These are phyloP conservation scores for Balakata baccata DNA, from an alignment of 345 rosid genomes.

Conservation along the genomic window DNA sequence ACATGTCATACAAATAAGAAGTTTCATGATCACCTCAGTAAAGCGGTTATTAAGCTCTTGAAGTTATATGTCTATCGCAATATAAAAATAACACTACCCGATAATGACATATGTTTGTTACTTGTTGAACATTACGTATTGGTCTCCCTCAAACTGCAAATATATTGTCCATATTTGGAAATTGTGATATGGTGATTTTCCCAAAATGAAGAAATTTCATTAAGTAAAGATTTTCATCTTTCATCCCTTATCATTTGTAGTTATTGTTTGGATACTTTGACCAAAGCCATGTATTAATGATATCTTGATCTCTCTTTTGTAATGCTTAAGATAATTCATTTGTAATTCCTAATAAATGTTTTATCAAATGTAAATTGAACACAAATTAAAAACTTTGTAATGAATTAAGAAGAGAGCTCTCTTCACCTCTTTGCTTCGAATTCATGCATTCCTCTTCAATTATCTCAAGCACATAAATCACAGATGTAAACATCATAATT, in stretches of 20 bases:
- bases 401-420: not conserved
- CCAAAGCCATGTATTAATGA: not conserved
- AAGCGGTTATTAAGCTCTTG: not conserved
- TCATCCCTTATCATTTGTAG: constrained; percentile 4
- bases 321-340: constrained; percentile 16
- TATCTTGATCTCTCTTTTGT: constrained; percentile 13
- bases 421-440: not conserved
- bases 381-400: not conserved
- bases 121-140: not conserved
- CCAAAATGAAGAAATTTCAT: too few relatives aligned
- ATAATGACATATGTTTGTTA: not conserved
- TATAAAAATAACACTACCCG: not conserved
- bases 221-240: too few relatives aligned
- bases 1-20: too few relatives aligned
- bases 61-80: not conserved
- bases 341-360: not conserved
- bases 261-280: not conserved
- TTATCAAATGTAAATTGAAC: not conserved
- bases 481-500: not conserved
- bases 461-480: not conserved
- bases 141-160: too few relatives aligned
- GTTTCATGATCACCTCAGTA: not conserved
- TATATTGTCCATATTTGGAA: too few relatives aligned
- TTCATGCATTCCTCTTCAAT: not conserved
- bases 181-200: too few relatives aligned